phyloP scores from a whole-genome alignment of 2,329 filamentous ascomycete species.

The Exophiala aquamarina region DNA sequence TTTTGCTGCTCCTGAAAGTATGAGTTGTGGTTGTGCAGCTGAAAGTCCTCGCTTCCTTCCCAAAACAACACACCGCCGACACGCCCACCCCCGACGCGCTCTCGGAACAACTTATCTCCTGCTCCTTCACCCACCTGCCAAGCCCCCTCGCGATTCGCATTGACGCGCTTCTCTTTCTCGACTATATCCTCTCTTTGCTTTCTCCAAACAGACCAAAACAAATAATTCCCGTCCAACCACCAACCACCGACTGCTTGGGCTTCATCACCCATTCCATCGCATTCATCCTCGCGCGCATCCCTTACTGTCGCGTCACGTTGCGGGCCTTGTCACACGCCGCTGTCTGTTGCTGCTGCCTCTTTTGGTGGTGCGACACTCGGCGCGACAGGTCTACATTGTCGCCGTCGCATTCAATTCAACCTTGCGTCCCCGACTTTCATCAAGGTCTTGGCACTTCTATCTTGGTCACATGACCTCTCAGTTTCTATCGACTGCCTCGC shows the following conservation, averaged over 20 bases:
- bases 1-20: slow-evolving; percentile 3
- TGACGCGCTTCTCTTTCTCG: slow-evolving; percentile 6
- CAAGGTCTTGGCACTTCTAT: background rate
- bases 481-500: background rate
- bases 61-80: too few relatives aligned
- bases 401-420: background rate
- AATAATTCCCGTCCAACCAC: slow-evolving; percentile 1
- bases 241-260: too few relatives aligned
- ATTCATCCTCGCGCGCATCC: background rate
- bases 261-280: slow-evolving; percentile 2
- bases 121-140: too few relatives aligned
- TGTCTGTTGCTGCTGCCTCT: background rate
- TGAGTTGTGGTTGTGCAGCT: slow-evolving; percentile 1
- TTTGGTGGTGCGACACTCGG: background rate
- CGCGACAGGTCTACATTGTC: background rate
- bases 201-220: slow-evolving; percentile 8
- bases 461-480: slow-evolving; percentile 12
- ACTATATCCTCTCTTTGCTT: background rate
- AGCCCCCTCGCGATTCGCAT: slow-evolving; percentile 14
- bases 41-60: background rate
- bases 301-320: too few relatives aligned
- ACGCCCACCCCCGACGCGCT: too few relatives aligned
- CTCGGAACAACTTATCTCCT: too few relatives aligned
- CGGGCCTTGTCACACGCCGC: background rate
- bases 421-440: background rate